A percentile compares a stretch with the other conserved stretches of the same genome.
These are phyloP conservation scores for Globisporangium iwayamae DNA, from an alignment of 352 stramenopile species.

Conservation along the genomic window DNA sequence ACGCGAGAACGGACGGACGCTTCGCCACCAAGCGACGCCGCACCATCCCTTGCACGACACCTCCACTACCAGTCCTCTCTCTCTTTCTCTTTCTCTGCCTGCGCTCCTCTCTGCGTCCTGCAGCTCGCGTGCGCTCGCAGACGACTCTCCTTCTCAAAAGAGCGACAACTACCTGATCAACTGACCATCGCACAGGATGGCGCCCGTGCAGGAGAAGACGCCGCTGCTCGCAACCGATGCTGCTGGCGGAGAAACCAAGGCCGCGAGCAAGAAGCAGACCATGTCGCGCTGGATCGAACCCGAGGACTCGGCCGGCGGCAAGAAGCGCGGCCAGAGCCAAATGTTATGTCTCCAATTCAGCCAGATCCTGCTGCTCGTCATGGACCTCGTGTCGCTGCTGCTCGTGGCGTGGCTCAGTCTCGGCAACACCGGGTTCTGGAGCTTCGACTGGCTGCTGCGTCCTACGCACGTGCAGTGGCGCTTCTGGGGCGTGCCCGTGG, in stretches of 20 bases:
- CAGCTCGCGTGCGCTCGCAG: not conserved
- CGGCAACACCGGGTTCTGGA: conserved; percentile 31
- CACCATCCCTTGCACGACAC: not conserved
- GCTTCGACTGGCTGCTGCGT: conserved; percentile 45
- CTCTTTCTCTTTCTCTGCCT: not conserved
- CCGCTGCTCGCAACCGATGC: conserved; percentile 10
- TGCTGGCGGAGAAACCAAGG: not conserved
- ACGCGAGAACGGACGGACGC: not conserved
- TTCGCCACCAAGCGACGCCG: not conserved
- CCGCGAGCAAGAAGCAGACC: conserved; percentile 14
- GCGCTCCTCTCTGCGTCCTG: too few species aligned
- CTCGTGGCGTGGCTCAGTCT: conserved; percentile 50
- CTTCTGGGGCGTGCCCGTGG: conserved; percentile 73
- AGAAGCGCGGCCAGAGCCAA: conserved; percentile 14
- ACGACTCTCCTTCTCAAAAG: too few species aligned
- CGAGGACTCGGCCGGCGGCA: conserved; percentile 13
- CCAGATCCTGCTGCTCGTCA: conserved; percentile 15
- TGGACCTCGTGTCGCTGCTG: conserved; percentile 41
- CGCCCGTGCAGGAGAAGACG: conserved; percentile 10
- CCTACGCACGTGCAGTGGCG: conserved; percentile 45
- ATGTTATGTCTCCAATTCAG: conserved; percentile 20
- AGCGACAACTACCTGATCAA: not conserved
- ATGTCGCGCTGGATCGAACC: conserved; percentile 21
- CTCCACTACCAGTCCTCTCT: not conserved
- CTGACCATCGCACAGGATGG: conserved; percentile 6